phyloP scores from a whole-genome alignment of 345 rosid species.

The Jatropha curcas region DNA sequence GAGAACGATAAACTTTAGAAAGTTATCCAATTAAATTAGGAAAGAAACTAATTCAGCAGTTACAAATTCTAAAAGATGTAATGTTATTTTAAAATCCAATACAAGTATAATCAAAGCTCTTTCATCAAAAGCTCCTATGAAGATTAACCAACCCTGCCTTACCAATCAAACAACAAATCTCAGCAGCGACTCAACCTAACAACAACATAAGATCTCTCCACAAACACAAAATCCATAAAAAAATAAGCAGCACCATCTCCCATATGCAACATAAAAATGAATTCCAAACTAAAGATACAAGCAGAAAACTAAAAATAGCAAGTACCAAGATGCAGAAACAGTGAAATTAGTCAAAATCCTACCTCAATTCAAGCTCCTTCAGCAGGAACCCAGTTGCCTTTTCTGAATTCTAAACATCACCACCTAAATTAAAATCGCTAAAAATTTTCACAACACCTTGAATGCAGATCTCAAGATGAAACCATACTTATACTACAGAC shows the following conservation, averaged over 20 bases:
- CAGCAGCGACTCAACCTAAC: neutral
- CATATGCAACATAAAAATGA: too few species aligned
- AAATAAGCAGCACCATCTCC: neutral
- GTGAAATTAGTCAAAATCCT: neutral
- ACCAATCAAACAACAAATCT: neutral
- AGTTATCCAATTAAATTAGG: neutral
- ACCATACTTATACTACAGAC: neutral
- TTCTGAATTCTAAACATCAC: constrained; percentile 2
- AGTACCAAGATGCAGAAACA: neutral
- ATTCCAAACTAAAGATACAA: neutral
- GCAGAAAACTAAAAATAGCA: neutral
- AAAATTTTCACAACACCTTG: neutral
- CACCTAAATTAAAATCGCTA: neutral
- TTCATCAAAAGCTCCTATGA: neutral
- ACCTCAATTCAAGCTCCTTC: constrained; percentile 9
- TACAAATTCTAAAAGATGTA: neutral
- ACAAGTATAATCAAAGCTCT: neutral
- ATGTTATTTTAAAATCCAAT: neutral
- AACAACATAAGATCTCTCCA: neutral
- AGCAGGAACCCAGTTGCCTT: constrained; percentile 8
- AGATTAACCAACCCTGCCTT: neutral
- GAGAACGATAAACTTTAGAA: neutral
- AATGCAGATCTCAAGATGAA: constrained; percentile 11
- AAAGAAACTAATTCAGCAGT: neutral
- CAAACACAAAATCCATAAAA: neutral